Evolutionary conservation across 1,139 yeast species (phyloP).

Genomic region (Suhomyces guaymorum): DNA sequence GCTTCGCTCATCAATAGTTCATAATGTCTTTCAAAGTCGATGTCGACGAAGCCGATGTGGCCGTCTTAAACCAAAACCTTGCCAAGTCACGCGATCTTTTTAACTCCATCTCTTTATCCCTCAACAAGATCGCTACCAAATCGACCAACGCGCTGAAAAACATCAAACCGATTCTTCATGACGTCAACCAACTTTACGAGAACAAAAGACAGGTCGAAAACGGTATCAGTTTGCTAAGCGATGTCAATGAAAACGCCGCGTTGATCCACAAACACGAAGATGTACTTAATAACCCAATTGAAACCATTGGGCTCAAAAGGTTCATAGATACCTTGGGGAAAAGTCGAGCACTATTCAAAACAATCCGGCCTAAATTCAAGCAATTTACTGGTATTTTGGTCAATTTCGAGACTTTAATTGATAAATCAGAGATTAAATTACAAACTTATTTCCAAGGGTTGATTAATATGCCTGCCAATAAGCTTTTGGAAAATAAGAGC

Average conservation of each 20-base stretch:
- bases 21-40: conserved; percentile 39
- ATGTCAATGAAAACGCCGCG: conserved; percentile 66
- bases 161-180: conserved; percentile 69
- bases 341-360: conserved; percentile 34
- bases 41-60: conserved; percentile 81
- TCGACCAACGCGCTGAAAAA: conserved; percentile 64
- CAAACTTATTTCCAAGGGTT: conserved; percentile 34
- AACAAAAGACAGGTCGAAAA: conserved; percentile 61
- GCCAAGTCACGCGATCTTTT: conserved; percentile 60
- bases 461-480: conserved; percentile 14
- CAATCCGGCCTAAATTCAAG: conserved; percentile 41
- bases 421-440: conserved; percentile 46
- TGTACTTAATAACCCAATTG: conserved; percentile 40
- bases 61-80: conserved; percentile 76
- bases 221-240: conserved; percentile 60
- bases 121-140: conserved; percentile 55
- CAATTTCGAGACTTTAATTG: conserved; percentile 47
- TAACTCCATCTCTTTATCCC: conserved; percentile 53
- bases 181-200: conserved; percentile 57
- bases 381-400: conserved; percentile 52
- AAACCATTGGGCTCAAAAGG: conserved; percentile 37
- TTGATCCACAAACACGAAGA: conserved; percentile 56
- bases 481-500: conserved; percentile 14
- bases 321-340: conserved; percentile 41
- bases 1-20: not conserved